These are phyloP conservation scores for Irpex lacteus DNA, from an alignment of 1,284 basidiomycete genomes.

Conservation along the genomic window DNA sequence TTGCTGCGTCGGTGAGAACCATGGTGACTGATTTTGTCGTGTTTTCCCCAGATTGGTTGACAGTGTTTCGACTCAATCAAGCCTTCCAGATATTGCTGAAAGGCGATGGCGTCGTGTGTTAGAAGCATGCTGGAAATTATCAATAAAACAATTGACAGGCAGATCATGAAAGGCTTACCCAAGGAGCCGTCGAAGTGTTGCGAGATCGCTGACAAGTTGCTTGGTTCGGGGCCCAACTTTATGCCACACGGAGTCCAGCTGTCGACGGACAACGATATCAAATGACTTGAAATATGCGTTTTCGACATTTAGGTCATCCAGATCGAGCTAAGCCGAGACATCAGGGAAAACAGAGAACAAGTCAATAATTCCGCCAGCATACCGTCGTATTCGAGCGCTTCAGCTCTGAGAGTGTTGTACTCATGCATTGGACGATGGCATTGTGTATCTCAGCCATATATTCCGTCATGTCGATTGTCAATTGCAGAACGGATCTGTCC, in stretches of 20 bases:
- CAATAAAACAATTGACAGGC: slow-evolving; percentile 9
- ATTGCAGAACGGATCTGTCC: slow-evolving; percentile 86
- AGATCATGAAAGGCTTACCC: slow-evolving; percentile 47
- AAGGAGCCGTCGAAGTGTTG: slow-evolving; percentile 82
- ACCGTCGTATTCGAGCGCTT: slow-evolving; percentile 87
- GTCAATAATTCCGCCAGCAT: slow-evolving; percentile 20
- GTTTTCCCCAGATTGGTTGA: slow-evolving; percentile 45
- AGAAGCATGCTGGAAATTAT: slow-evolving; percentile 69
- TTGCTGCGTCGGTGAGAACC: slow-evolving; percentile 91
- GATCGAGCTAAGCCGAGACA: slow-evolving; percentile 65
- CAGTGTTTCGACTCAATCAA: slow-evolving; percentile 77
- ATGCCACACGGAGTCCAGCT: slow-evolving; percentile 95
- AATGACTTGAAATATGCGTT: slow-evolving; percentile 96
- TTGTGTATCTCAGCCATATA: slow-evolving; percentile 91
- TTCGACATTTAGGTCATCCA: slow-evolving; percentile 92
- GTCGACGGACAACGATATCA: slow-evolving; percentile 84
- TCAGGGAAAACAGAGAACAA: background rate
- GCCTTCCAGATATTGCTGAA: slow-evolving; percentile 91
- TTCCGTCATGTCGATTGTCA: slow-evolving; percentile 85
- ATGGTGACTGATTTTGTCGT: slow-evolving; percentile 73
- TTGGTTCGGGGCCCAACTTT: slow-evolving; percentile 92
- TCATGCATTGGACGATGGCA: slow-evolving; percentile 95
- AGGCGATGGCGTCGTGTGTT: slow-evolving; percentile 89
- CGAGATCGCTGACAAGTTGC: slow-evolving; percentile 87
- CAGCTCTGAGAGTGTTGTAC: slow-evolving; percentile 85